Conservation (phyloP, 352 stramenopile genomes). For the Globisporangium uncinulatum region DNA sequence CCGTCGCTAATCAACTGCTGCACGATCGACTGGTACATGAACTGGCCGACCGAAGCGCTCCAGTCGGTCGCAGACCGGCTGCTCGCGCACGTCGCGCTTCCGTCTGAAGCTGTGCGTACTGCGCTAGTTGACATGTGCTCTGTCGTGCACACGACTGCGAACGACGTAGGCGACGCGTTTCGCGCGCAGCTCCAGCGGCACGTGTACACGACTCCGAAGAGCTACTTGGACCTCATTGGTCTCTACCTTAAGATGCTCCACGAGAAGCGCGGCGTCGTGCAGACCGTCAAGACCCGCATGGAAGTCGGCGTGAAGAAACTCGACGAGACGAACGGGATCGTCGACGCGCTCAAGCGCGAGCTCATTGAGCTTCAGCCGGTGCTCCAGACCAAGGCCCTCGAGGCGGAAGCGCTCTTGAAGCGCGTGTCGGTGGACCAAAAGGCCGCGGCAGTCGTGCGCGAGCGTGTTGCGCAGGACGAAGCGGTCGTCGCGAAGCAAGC, state of each 20-base stretch:
- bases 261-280: conserved; percentile 42
- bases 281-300: conserved; percentile 53
- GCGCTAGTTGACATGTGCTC: conserved; percentile 33
- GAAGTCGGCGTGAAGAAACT: conserved; percentile 84
- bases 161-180: conserved; percentile 57
- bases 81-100: conserved; percentile 73
- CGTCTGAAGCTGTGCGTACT: neutral
- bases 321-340: conserved; percentile 89
- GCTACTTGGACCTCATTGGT: conserved; percentile 94
- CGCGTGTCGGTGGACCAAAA: conserved; percentile 89
- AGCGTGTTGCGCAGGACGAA: conserved; percentile 88
- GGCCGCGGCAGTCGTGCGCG: conserved; percentile 86
- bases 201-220: conserved; percentile 94
- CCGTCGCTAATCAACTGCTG: conserved; percentile 93
- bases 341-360: conserved; percentile 88
- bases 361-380: conserved; percentile 90
- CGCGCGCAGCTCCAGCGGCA: conserved; percentile 83
- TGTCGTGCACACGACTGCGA: conserved; percentile 83
- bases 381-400: conserved; percentile 76
- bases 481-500: conserved; percentile 89
- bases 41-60: conserved; percentile 93
- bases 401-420: conserved; percentile 70
- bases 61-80: conserved; percentile 89
- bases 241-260: conserved; percentile 90
- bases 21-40: conserved; percentile 96